These are phyloP conservation scores for Tricholoma saponaceum DNA, from an alignment of 768 basidiomycete species.

Conservation along the genomic window DNA sequence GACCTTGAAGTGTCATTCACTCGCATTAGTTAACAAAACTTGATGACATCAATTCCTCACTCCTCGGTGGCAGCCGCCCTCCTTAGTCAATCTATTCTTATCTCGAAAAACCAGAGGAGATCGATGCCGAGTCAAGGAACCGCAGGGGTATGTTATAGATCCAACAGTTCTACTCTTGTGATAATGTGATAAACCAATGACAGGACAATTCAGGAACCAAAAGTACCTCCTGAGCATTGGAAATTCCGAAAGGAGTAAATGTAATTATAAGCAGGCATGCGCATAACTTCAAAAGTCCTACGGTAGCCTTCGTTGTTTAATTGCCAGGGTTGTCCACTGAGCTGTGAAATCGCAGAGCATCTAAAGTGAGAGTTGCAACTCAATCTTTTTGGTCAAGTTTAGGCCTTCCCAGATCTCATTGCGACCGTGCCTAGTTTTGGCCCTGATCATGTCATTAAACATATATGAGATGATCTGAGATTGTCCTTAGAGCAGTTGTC, in stretches of 20 bases:
- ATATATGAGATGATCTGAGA: slow-evolving; percentile 15
- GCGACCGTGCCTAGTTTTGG: background rate
- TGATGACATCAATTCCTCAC: background rate
- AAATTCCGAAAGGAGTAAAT: slow-evolving; percentile 6
- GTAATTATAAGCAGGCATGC: background rate
- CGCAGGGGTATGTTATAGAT: slow-evolving; percentile 7
- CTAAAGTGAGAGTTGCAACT: background rate
- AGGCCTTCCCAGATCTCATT: background rate
- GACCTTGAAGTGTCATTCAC: background rate
- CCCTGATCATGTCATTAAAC: background rate
- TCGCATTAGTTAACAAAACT: background rate
- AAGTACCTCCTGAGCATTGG: background rate
- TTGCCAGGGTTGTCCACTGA: background rate
- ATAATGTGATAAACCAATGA: slow-evolving; percentile 4
- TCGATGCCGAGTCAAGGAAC: slow-evolving; percentile 6
- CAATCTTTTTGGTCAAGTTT: background rate
- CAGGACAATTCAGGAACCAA: slow-evolving; percentile 9
- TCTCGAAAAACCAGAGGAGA: background rate
- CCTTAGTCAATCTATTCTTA: background rate
- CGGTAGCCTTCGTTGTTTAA: background rate
- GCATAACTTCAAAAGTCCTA: background rate
- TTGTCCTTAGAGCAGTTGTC: slow-evolving; percentile 2
- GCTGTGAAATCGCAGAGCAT: background rate
- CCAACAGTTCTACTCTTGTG: background rate
- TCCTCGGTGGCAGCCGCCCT: background rate